Evolutionary conservation across 108 stramenopile genomes (phyloP).

Genomic region (Nitzschia putrida): DNA sequence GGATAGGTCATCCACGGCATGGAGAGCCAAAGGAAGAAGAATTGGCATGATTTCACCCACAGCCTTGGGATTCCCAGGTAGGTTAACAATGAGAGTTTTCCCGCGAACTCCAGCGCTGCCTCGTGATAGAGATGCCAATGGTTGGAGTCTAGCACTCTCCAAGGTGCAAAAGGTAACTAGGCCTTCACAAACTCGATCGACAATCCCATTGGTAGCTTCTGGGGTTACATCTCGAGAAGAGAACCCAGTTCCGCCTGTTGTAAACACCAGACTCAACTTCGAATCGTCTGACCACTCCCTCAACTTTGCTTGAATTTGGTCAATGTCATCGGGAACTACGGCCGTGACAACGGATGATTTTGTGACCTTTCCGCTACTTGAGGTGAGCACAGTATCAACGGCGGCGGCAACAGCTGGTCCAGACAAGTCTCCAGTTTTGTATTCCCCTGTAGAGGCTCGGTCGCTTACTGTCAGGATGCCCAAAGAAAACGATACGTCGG

Average conservation of each 20-base stretch:
- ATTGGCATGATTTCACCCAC: conserved; percentile 65
- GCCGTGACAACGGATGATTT: conserved; percentile 23
- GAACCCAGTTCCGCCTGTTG: conserved; percentile 93
- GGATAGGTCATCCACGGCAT: conserved; percentile 61
- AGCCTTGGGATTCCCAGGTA: conserved; percentile 81
- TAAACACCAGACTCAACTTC: conserved; percentile 71
- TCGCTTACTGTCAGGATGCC: conserved; percentile 87
- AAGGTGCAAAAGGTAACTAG: conserved; percentile 75
- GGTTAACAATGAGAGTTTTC: conserved; percentile 65
- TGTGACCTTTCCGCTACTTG: conserved; percentile 11
- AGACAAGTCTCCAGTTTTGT: conserved; percentile 80
- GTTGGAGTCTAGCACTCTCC: conserved; percentile 60
- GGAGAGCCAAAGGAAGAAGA: conserved; percentile 69
- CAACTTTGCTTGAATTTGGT: conserved; percentile 53
- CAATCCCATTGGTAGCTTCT: conserved; percentile 77
- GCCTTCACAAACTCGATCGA: conserved; percentile 67
- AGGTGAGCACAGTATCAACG: conserved; percentile 16
- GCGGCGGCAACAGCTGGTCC: conserved; percentile 74
- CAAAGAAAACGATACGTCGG: conserved; percentile 45
- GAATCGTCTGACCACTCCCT: conserved; percentile 50
- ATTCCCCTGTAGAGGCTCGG: conserved; percentile 68
- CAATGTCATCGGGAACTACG: conserved; percentile 83
- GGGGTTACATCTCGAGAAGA: conserved; percentile 86
- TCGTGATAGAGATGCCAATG: conserved; percentile 76
- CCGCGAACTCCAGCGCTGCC: conserved; percentile 73